Evolutionary conservation across 257 asterid genomes (phyloP), one percentile per base, ranked within the genome.

Genomic region (Leonotis leonurus): DNA sequence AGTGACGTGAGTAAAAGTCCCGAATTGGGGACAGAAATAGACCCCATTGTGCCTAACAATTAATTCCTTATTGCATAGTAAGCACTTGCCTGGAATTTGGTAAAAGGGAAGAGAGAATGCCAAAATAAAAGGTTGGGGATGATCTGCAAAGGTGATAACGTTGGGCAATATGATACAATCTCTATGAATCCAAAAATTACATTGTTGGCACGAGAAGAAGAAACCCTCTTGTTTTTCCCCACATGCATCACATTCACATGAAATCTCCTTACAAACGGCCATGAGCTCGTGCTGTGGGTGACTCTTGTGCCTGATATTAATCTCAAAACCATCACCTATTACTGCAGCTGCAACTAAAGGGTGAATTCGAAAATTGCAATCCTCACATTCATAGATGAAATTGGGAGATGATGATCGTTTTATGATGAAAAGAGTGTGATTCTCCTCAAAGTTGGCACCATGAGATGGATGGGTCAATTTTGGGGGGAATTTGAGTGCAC

Each of bases 161-260:
- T 7, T 16, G 12, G 66, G 66, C 55, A 43, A 2, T 6, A 60
- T 1, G 25, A 44, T 11, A 4, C 66, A 60, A 44, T 60, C 44
- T 27, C 5, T 43, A 27, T 60, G 66, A 27, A 60, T 44, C 56
- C 56, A 43, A 20, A 60, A 60, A 43, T 60, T 11, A 12, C 66
- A 60, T 1, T 17, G 29, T 16, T 10, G 11, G 25, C 65, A 60
- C 26, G 11, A 1, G 41, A 60, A 60, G 52, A 60, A 60, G 44
- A 44, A 60, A 6, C 66, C 56, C 6, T 10, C 3, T 1, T 60
- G 32, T 44, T 60, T 5, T 9, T 26, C 16, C 0, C 56, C 56
- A 17, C 66, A 60, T 1, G 4, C 56, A 18, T 60, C 30, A 12
- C 66, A 60, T 0, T n/a, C 18, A 26, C 17, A 26, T 1, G 6